These are phyloP conservation scores for Moricandia moricandioides DNA, from an alignment of 345 rosid species.

Conservation along the genomic window DNA sequence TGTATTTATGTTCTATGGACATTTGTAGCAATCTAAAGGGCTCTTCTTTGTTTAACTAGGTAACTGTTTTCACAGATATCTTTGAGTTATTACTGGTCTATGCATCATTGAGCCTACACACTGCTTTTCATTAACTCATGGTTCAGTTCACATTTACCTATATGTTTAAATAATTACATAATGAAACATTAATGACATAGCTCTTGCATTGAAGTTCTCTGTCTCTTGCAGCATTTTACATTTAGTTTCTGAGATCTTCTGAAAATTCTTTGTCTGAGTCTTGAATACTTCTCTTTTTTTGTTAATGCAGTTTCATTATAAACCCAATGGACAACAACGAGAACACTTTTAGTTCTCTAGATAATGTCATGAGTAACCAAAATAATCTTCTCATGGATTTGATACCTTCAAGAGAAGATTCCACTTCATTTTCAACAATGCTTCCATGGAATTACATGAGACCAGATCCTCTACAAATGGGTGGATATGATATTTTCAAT, in stretches of 20 bases:
- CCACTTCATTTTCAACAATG: slow-evolving; percentile 28
- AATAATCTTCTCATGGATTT: slow-evolving; percentile 40
- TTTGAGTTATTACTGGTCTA: slow-evolving; percentile 25
- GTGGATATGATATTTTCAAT: slow-evolving; percentile 35
- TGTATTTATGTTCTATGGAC: slow-evolving; percentile 28
- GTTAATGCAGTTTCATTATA: slow-evolving; percentile 27
- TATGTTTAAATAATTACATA: background rate
- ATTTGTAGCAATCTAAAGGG: slow-evolving; percentile 33
- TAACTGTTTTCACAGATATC: slow-evolving; percentile 17
- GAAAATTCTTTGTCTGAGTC: slow-evolving; percentile 19
- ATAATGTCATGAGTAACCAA: slow-evolving; percentile 38
- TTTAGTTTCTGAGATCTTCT: slow-evolving; percentile 22
- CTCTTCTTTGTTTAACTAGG: background rate
- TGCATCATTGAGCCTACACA: slow-evolving; percentile 33
- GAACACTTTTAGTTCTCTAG: slow-evolving; percentile 48
- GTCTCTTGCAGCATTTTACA: slow-evolving; percentile 24
- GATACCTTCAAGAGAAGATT: slow-evolving; percentile 34
- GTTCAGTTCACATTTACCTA: slow-evolving; percentile 2
- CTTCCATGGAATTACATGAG: slow-evolving; percentile 32
- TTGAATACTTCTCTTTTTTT: slow-evolving; percentile 10
- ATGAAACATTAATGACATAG: slow-evolving; percentile 12
- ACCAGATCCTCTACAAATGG: slow-evolving; percentile 36
- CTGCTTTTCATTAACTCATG: slow-evolving; percentile 24
- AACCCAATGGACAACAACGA: slow-evolving; percentile 38
- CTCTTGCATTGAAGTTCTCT: slow-evolving; percentile 15